Evolutionary conservation across 805 yeast species (phyloP).

Genomic region (Yamadazyma kitorensis): DNA sequence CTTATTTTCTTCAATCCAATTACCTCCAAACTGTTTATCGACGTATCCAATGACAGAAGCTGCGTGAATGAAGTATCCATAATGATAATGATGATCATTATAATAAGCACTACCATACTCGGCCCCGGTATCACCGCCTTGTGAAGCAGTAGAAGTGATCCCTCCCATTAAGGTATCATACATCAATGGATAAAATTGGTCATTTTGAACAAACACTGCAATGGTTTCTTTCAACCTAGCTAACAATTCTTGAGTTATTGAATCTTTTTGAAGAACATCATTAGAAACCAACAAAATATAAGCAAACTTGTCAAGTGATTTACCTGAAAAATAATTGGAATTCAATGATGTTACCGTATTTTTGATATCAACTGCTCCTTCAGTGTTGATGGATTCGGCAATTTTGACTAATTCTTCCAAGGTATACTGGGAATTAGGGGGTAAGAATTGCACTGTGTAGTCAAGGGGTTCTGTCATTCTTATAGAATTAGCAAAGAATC

Average conservation of each 20-base stretch:
- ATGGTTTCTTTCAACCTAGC: slow-evolving; percentile 42
- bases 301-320: slow-evolving; percentile 52
- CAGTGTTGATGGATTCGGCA: slow-evolving; percentile 44
- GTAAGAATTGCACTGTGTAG: slow-evolving; percentile 39
- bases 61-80: slow-evolving; percentile 77
- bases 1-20: slow-evolving; percentile 48
- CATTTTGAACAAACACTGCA: slow-evolving; percentile 32
- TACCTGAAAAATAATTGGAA: slow-evolving; percentile 52
- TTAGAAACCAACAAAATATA: slow-evolving; percentile 49
- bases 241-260: slow-evolving; percentile 31
- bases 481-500: slow-evolving; percentile 37
- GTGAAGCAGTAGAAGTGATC: slow-evolving; percentile 48
- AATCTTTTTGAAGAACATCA: slow-evolving; percentile 43
- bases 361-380: slow-evolving; percentile 44
- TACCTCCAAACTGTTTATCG: slow-evolving; percentile 50
- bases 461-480: slow-evolving; percentile 37
- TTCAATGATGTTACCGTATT: slow-evolving; percentile 30
- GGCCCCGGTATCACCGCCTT: slow-evolving; percentile 31
- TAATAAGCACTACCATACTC: slow-evolving; percentile 74
- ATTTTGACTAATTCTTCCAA: slow-evolving; percentile 40
- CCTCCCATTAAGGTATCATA: slow-evolving; percentile 56
- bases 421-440: slow-evolving; percentile 37
- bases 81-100: slow-evolving; percentile 85
- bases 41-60: slow-evolving; percentile 72
- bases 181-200: slow-evolving; percentile 46